Evolutionary conservation across 352 stramenopile species (phyloP).

Genomic region (Pythium coloratum): DNA sequence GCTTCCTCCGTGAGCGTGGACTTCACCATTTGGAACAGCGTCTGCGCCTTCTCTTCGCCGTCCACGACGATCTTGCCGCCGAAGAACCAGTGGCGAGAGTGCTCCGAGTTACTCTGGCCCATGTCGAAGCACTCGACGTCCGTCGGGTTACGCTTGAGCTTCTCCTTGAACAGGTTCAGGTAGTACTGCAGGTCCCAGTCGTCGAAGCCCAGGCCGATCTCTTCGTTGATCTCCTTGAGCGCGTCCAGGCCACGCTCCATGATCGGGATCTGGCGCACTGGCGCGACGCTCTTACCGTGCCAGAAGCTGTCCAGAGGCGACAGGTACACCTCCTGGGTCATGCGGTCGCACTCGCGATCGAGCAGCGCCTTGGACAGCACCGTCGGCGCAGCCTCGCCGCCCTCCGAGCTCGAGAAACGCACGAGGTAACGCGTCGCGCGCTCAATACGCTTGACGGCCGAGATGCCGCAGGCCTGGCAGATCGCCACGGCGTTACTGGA

Average conservation of each 20-base stretch:
- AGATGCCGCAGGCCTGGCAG: constrained; percentile 92
- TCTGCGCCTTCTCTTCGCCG: constrained; percentile 94
- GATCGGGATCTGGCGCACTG: constrained; percentile 92
- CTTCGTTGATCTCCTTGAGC: constrained; percentile 95
- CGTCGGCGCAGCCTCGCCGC: constrained; percentile 42
- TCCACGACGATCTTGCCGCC: constrained; percentile 99
- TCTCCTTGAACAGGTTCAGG: constrained; percentile 96
- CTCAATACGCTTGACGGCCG: constrained; percentile 92
- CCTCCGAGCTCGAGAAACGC: constrained; percentile 38
- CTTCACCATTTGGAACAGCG: constrained; percentile 99
- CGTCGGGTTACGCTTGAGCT: constrained; percentile 96
- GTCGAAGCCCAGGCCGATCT: constrained; percentile 97
- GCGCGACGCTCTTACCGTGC: constrained; percentile 74
- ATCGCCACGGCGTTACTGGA: constrained; percentile 98
- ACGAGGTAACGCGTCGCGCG: constrained; percentile 92
- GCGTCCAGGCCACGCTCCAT: constrained; percentile 93
- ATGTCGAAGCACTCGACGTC: constrained; percentile 99
- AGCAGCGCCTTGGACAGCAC: constrained; percentile 56
- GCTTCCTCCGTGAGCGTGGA: constrained; percentile 90
- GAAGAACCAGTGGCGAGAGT: constrained; percentile 99
- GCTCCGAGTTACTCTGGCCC: constrained; percentile 98
- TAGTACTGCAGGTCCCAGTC: constrained; percentile 99
- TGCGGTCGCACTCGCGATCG: constrained; percentile 88
- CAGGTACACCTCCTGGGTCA: constrained; percentile 98
- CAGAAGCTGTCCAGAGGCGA: constrained; percentile 91